Evolutionary conservation across 176 grass and related monocot species (phyloP), one percentile per base, ranked within the genome.

Genomic region (Canna indica): DNA sequence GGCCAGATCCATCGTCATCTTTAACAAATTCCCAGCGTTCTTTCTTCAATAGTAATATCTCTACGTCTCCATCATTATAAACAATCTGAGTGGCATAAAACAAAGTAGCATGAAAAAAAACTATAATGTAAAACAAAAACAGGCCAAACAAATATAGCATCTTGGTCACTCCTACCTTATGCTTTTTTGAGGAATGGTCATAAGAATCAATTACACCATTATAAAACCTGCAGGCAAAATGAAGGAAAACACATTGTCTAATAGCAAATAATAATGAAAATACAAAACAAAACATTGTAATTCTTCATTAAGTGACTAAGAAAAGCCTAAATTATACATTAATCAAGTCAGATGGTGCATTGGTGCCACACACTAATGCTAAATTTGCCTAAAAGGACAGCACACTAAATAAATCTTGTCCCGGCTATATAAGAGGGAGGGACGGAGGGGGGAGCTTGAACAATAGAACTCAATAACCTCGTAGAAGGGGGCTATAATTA

Each of bases 61-160:
- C 92, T 50, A 86, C 16, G 65, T 96, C 92, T 14, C 88, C 92
- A 72, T 91, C 92, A 70, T 86, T 73, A 87, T 96, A 96, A 0
- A 77, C 47, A 79, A 96, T 75, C 88, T 96, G 33, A 20, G 69
- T 1, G 16, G 46, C 1, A 27, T 47, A 36, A 70, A 79, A 44
- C 72, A 74, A 18, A 69, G 78, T 66, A 36, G 26, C 20, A 70
- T 64, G 15, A 35, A 72, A 12, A 57, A 18, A 57, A 56, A 13
- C 8, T 3, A 39, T 36, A 7, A 26, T 0, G 7, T 36, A 14
- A 38, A 16, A 79, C n/a, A 76, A 28, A 73, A 16, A 28, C 29
- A 63, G 50, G n/a, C n/a, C n/a, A n/a, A n/a, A n/a, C n/a, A 44
- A 69, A 66, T 64, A 36, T 76, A 53, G 38, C 3, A 47, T 66